These are phyloP conservation scores for Daldinia grandis DNA, from an alignment of 495 filamentous ascomycete species.

Conservation along the genomic window DNA sequence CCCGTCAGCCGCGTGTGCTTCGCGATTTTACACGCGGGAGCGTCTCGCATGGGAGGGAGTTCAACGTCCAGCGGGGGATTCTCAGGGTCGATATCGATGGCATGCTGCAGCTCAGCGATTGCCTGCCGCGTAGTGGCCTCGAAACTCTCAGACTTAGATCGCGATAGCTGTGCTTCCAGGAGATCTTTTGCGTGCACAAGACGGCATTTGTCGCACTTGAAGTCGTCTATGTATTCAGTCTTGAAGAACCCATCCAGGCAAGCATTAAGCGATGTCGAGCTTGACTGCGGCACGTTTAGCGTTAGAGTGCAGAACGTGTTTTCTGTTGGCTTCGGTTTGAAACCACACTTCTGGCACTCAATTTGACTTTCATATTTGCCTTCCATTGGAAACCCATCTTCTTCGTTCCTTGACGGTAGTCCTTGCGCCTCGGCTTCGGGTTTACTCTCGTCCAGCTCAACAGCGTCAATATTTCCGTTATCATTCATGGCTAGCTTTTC, in stretches of 20 bases:
- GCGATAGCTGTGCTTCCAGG: slow-evolving; percentile 48
- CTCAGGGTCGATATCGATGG: slow-evolving; percentile 82
- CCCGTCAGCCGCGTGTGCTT: slow-evolving; percentile 83
- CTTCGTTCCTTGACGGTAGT: slow-evolving; percentile 30
- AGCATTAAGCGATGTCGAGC: slow-evolving; percentile 56
- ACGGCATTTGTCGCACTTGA: slow-evolving; percentile 90
- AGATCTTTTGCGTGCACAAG: slow-evolving; percentile 72
- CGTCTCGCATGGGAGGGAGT: slow-evolving; percentile 75
- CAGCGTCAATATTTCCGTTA: slow-evolving; percentile 12
- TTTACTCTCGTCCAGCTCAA: slow-evolving; percentile 28
- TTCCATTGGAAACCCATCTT: slow-evolving; percentile 86
- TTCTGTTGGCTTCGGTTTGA: slow-evolving; percentile 81
- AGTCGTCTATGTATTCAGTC: slow-evolving; percentile 95
- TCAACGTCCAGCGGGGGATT: slow-evolving; percentile 70
- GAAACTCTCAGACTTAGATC: slow-evolving; percentile 57
- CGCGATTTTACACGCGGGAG: slow-evolving; percentile 84
- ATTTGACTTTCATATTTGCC: slow-evolving; percentile 90
- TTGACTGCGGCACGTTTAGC: slow-evolving; percentile 83
- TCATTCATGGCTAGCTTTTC: slow-evolving; percentile 27
- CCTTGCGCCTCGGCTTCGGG: slow-evolving; percentile 24
- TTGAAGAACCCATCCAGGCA: slow-evolving; percentile 96
- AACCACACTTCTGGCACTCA: slow-evolving; percentile 87
- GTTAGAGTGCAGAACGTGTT: slow-evolving; percentile 93
- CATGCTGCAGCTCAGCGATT: slow-evolving; percentile 62
- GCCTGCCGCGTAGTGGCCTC: slow-evolving; percentile 56